These are phyloP conservation scores for Penicillium diatomitis DNA, from an alignment of 495 filamentous ascomycete genomes.

Conservation along the genomic window DNA sequence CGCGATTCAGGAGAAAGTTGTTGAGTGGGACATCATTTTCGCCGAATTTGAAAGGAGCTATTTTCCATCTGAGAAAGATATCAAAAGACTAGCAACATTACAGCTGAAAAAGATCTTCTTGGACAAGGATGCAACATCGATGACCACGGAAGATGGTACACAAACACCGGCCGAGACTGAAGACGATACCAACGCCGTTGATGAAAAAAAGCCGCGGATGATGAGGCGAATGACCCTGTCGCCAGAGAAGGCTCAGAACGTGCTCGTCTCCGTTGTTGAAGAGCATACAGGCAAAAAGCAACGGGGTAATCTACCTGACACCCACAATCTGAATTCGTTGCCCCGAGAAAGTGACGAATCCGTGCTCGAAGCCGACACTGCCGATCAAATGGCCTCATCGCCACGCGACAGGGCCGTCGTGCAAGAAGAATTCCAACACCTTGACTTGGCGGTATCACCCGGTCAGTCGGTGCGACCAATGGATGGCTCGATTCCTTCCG, in stretches of 20 bases:
- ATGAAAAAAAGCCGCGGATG: constrained; percentile 24
- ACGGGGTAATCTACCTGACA: constrained; percentile 13
- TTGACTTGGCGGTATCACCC: constrained; percentile 60
- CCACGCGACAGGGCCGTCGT: constrained; percentile 19
- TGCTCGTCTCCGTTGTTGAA: constrained; percentile 60
- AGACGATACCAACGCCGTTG: constrained; percentile 35
- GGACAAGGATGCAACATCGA: constrained; percentile 68
- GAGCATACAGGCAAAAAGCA: constrained; percentile 45
- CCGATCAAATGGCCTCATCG: constrained; percentile 8
- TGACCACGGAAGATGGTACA: constrained; percentile 41
- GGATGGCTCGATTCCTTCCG: constrained; percentile 3
- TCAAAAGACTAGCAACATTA: constrained; percentile 78
- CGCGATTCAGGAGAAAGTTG: constrained; percentile 83
- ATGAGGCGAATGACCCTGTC: constrained; percentile 47
- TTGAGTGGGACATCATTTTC: constrained; percentile 88
- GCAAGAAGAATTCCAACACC: constrained; percentile 52
- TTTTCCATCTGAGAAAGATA: constrained; percentile 96
- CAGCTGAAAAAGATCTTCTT: constrained; percentile 94
- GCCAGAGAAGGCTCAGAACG: constrained; percentile 59
- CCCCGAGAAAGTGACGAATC: constrained; percentile 6
- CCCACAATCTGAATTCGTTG: constrained; percentile 8
- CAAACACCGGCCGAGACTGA: constrained; percentile 50
- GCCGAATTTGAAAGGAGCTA: constrained; percentile 86
- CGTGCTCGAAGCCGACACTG: constrained; percentile 7
- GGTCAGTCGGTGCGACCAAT: constrained; percentile 19